Base-by-base conservation (phyloP, 192 early-diverging fungal species). In the Coemansia sp. region DNA sequence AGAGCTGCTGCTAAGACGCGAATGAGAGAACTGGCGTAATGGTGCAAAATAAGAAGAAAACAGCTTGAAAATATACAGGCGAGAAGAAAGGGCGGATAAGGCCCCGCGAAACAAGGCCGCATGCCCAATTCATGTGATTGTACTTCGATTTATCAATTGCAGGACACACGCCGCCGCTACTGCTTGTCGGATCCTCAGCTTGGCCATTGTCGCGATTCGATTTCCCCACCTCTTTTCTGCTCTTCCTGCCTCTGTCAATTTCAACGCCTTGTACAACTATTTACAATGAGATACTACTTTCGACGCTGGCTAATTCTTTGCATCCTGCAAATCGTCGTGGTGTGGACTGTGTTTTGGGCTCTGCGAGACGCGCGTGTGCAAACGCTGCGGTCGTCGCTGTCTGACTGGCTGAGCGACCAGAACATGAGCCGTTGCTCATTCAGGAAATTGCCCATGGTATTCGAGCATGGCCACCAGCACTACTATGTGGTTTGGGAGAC, bases 401-500 rank as follows among this genome's bases (percentile, higher is more conserved):
- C 27, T 10, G 49, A 53, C 33, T 68, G 72, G 72, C 48, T 76
- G 10, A 41, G 43, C 15, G 34, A 50, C 14, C 53, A 47, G 22
- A 41, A 33, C 45, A 32, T 69, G 39, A 65, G 68, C 23, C 52
- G 56, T 8, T 77, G 74, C 35, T 15, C 35, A 8, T 63, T 70
- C 25, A 39, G 52, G 23, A 77, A 77, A 45, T 51, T 43, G 2
- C 74, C 74, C 17, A 56, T 58, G 56, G 40, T 67, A 10, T 77
- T 63, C 35, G 68, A 63, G 25, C 74, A 77, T 26, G 74, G 63
- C 26, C 60, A 67, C 43, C 18, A 22, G 48, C 48, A 67, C 60
- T 70, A 70, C 38, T 77, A 70, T 27, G 49, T 77, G 14, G 63
- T 70, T 15, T 77, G 74, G 74, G 74, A 77, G 37, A 77, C 68